A percentile compares a stretch with the other conserved stretches of the same genome.
Evolutionary conservation across 2,329 filamentous ascomycete genomes (phyloP).

Genomic region (Beauveria australis): DNA sequence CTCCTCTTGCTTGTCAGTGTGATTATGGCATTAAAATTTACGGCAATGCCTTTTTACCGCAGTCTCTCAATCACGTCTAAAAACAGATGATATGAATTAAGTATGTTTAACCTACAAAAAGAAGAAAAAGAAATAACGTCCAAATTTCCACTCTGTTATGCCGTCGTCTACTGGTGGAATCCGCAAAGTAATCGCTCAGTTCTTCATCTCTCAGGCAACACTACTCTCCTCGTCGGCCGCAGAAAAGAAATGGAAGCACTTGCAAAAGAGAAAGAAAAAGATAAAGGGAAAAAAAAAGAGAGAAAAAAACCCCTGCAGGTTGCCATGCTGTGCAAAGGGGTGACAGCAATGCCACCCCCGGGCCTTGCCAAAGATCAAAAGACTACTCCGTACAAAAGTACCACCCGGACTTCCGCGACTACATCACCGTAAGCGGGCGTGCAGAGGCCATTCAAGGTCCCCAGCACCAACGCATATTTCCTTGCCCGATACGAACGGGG

Average conservation of each 20-base stretch:
- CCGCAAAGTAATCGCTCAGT: conserved; percentile 38
- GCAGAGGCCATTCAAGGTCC: conserved; percentile 41
- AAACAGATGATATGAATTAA: too few species aligned
- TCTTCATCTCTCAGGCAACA: conserved; percentile 39
- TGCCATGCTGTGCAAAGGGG: conserved; percentile 48
- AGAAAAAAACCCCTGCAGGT: conserved; percentile 29
- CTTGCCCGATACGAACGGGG: conserved; percentile 45
- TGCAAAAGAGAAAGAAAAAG: too few species aligned
- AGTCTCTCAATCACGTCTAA: background rate
- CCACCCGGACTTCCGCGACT: conserved; percentile 41
- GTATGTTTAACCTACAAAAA: too few species aligned
- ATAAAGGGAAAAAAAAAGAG: too few species aligned
- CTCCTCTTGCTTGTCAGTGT: too few species aligned
- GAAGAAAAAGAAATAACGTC: background rate
- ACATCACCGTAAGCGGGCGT: conserved; percentile 52
- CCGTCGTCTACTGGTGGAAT: conserved; percentile 44
- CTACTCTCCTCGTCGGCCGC: conserved; percentile 43
- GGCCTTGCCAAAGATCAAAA: conserved; percentile 32
- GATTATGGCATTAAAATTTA: too few species aligned
- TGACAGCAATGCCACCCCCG: conserved; percentile 31
- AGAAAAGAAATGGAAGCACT: conserved; percentile 25
- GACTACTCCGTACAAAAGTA: conserved; percentile 8
- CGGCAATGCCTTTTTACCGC: too few species aligned
- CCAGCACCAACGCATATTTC: conserved; percentile 33
- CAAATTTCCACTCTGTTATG: conserved; percentile 29